A percentile compares a stretch with the other conserved stretches of the same genome.
These are phyloP conservation scores for Phaeophleospora eucalypticola DNA, from an alignment of 2,329 filamentous ascomycete species.

Conservation along the genomic window DNA sequence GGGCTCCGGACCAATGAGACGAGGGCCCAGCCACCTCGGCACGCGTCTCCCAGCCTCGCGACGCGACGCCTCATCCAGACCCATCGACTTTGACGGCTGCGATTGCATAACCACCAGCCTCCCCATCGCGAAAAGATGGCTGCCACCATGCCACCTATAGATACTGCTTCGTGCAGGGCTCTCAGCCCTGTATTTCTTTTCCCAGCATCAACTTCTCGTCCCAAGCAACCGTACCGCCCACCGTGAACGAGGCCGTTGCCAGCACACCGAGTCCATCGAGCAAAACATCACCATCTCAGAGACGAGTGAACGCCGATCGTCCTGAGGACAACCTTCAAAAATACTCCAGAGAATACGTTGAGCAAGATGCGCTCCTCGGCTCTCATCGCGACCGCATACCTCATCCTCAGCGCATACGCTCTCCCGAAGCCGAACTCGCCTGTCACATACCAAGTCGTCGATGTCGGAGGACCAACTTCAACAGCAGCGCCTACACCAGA, in stretches of 20 bases:
- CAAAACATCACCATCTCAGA: too few species aligned
- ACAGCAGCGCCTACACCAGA: conserved; percentile 7
- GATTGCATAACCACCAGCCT: neutral
- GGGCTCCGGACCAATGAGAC: neutral
- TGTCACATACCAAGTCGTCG: conserved; percentile 30
- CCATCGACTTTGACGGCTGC: neutral
- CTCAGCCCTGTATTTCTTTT: neutral
- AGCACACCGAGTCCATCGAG: neutral
- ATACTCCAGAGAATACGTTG: conserved; percentile 4
- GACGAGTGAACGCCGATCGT: too few species aligned
- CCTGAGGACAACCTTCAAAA: neutral
- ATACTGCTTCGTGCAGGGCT: neutral
- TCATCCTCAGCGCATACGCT: conserved; percentile 23
- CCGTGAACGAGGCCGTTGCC: neutral
- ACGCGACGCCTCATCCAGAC: neutral
- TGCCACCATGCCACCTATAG: neutral
- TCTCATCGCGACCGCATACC: conserved; percentile 20
- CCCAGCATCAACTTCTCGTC: neutral
- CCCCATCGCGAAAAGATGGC: neutral
- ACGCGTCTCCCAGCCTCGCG: neutral
- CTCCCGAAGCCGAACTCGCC: conserved; percentile 23
- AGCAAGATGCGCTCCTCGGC: conserved; percentile 14
- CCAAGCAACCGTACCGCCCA: neutral
- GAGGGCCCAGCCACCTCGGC: neutral
- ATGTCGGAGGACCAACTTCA: conserved; percentile 24